These are phyloP conservation scores for Pseudozyma tsukubaensis DNA, from an alignment of 1,284 basidiomycete species.

Conservation along the genomic window DNA sequence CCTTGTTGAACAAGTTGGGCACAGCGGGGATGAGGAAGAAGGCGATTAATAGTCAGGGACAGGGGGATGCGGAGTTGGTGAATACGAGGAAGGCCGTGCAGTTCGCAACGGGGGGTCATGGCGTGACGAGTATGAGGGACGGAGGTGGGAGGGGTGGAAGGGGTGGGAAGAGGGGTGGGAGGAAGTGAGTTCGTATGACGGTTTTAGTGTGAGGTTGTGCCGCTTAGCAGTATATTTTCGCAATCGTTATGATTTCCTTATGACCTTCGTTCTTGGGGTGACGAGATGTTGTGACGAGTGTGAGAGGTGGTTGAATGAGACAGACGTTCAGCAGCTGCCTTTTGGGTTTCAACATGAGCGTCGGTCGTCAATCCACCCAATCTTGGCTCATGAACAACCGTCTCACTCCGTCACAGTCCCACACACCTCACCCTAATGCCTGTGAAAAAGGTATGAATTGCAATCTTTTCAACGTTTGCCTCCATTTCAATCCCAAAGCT, in stretches of 20 bases:
- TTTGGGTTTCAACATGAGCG: too few relatives aligned
- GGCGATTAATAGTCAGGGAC: constrained; percentile 66
- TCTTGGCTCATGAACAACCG: too few relatives aligned
- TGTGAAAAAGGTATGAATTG: background rate
- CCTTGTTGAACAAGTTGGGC: constrained; percentile 81
- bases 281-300: too few relatives aligned
- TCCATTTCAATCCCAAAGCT: constrained; percentile 77
- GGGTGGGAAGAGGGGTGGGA: constrained; percentile 30
- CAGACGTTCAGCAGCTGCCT: too few relatives aligned
- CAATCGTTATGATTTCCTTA: too few relatives aligned
- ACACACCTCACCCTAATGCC: background rate
- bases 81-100: constrained; percentile 63
- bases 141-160: constrained; percentile 23
- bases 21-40: constrained; percentile 37
- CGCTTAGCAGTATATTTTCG: too few relatives aligned
- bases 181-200: constrained; percentile 9
- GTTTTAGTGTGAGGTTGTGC: too few relatives aligned
- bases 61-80: constrained; percentile 65
- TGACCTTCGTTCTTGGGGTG: too few relatives aligned
- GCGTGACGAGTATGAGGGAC: constrained; percentile 38
- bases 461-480: background rate
- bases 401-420: background rate
- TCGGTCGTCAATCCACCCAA: too few relatives aligned
- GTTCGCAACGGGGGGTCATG: constrained; percentile 55
- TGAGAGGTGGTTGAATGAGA: too few relatives aligned